A percentile compares a stretch with the other conserved stretches of the same genome.
Conservation (phyloP, 148 eudicot genomes). For the Simmondsia chinensis region DNA sequence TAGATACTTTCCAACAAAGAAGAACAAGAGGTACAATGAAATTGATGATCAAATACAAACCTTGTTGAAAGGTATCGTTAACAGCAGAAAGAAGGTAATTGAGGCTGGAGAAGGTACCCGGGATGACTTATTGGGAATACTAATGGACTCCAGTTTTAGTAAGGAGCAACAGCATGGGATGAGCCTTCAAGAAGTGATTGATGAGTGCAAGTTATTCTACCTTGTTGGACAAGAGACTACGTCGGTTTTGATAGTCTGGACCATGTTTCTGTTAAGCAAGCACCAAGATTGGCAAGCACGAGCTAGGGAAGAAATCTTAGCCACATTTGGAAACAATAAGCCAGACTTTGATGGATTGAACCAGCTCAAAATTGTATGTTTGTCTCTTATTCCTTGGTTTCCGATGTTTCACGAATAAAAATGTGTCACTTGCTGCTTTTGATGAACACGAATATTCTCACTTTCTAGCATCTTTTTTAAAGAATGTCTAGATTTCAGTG, state of each 20-base stretch:
- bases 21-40: constrained; percentile 12
- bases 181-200: constrained; percentile 21
- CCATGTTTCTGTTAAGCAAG: constrained; percentile 27
- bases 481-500: too few relatives aligned
- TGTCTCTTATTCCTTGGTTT: too few relatives aligned
- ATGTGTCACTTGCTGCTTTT: too few relatives aligned
- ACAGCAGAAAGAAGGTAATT: constrained; percentile 19
- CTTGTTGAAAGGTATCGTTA: constrained; percentile 9
- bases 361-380: constrained; percentile 25
- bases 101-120: constrained; percentile 19
- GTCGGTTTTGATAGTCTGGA: constrained; percentile 22
- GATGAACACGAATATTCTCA: background rate
- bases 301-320: constrained; percentile 25
- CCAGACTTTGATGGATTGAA: constrained; percentile 26
- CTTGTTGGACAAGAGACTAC: constrained; percentile 39
- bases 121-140: constrained; percentile 21
- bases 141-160: constrained; percentile 23
- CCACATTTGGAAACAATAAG: constrained; percentile 18
- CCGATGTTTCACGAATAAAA: too few relatives aligned
- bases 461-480: too few relatives aligned
- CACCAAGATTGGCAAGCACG: constrained; percentile 28
- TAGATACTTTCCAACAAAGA: constrained; percentile 26
- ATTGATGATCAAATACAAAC: constrained; percentile 3
- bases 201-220: constrained; percentile 33
- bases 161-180: constrained; percentile 8